Evolutionary conservation across 2,329 filamentous ascomycete genomes (phyloP), one percentile per base, ranked within the genome.

Genomic region (Atkinsonella hypoxylon): DNA sequence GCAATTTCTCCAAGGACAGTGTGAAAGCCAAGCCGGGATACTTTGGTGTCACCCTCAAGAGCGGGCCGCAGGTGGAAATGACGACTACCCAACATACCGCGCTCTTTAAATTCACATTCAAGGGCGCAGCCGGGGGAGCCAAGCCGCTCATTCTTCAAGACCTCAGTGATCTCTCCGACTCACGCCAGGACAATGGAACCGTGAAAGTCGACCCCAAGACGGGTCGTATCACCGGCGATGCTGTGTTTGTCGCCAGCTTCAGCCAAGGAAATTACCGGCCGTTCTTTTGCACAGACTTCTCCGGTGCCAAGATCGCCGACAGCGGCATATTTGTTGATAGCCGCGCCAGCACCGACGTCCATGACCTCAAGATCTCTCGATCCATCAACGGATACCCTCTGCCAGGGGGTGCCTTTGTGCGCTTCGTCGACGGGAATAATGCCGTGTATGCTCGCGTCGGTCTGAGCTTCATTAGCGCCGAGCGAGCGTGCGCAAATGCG

Each of bases 221-320:
- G 0, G 82, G 83, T 0, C 73, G 82, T 45, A 76, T 87, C 36
- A 81, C 73, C 0, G 83, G 81, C n/a, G 74, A 70, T 49, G 83
- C 76, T 1, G 70, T 71, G 0, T 87, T 87, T 58, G 62, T 65
- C 8, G 80, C 83, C 1, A 85, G 80, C 51, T 87, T 87, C 56
- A 81, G 81, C 0, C 72, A 74, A 26, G 83, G 82, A 1, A 70
- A 58, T 5, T 87, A 83, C 57, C 64, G 69, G 15, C 64, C 79
- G 1, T 74, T 82, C 61, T 85, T 86, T 58, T 87, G 84, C 57
- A 80, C 79, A 2, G 83, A 87, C 56, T 85, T 87, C 57, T 63
- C 68, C 30, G 82, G 78, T 0, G 76, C 78, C 2, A 60, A 68
- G 0, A 65, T 87, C 10, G 70, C 74, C 32, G 77, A 83, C 53